Conservation (phyloP, 2,329 filamentous ascomycete genomes). For the Cladophialophora yegresii region DNA sequence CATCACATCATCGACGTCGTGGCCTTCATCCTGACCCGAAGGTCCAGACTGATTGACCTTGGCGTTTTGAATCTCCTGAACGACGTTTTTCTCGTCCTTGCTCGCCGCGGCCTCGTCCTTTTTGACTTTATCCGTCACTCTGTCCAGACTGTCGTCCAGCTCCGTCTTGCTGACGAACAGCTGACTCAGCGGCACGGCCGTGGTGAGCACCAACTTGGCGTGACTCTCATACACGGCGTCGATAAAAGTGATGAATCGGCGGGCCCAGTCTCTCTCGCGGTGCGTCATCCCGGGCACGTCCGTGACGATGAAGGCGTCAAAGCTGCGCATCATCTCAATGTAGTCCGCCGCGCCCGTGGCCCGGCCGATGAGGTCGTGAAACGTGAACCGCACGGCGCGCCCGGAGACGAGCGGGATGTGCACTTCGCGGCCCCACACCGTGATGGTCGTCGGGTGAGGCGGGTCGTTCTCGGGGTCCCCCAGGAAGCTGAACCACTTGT, state of each 20-base stretch:
- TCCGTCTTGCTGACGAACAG: conserved; percentile 79
- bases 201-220: conserved; percentile 94
- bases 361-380: conserved; percentile 83
- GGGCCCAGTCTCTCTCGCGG: conserved; percentile 78
- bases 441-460: conserved; percentile 75
- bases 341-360: conserved; percentile 95
- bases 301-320: conserved; percentile 89
- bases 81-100: conserved; percentile 38
- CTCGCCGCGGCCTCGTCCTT: conserved; percentile 27
- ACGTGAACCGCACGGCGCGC: conserved; percentile 84
- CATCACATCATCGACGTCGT: conserved; percentile 68
- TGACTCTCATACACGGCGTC: conserved; percentile 91
- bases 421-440: conserved; percentile 91
- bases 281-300: conserved; percentile 91
- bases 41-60: conserved; percentile 31
- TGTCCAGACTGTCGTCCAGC: conserved; percentile 60
- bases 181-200: conserved; percentile 77
- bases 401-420: conserved; percentile 84
- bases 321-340: conserved; percentile 83
- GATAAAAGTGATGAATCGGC: conserved; percentile 95
- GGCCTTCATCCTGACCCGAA: conserved; percentile 45
- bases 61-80: conserved; percentile 46
- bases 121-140: conserved; percentile 40
- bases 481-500: conserved; percentile 94
- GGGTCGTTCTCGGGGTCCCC: conserved; percentile 76